Base-by-base conservation (phyloP, 2,329 filamentous ascomycete genomes). In the Stagonosporopsis cucurbitacearum region DNA sequence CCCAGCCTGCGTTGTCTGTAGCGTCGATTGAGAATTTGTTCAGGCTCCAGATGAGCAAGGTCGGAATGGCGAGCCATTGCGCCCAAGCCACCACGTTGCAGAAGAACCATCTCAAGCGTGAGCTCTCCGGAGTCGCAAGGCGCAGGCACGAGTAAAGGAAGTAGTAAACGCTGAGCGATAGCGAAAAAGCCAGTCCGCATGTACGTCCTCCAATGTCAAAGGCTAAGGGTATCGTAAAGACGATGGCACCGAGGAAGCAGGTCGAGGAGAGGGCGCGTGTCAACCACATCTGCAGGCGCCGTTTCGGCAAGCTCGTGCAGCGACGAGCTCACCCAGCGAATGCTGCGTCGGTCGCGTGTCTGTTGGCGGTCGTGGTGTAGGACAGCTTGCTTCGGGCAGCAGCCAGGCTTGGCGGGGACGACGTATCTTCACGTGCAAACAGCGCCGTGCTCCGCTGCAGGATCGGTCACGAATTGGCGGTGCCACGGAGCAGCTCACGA, bases 141-240 rank as follows among this genome's bases (percentile, higher is more conserved):
- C 90, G 91, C 63, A 95, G 81, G 60, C 86, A 80, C 53, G 92
- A 96, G 79, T 95, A 92, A 75, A 91, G 78, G 75, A 96, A 89
- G 81, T 98, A 98, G 82, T 96, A 98, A 69, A 85, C 82, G 66
- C 94, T 93, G 50, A 98, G 86, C 43, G 90, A 87, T 50, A 98
- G 85, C 73, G 92, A 97, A 81, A 96, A 98, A 60, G 92, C 94
- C 71, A 99, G 84, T 57, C 95, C 95, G 72, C 92, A 96, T 68
- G 95, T 93, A 70, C 92, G 88, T 60, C 95, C 95, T 74, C 95
- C 95, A 71, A 98, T 94, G 85, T 99, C 95, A 81, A 98, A 98
- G 70, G 94, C 91, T 74, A 99, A 88, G 59, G 95, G 95, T 74
- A 99, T 95, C 60, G 92, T 96, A 74, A 98, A 90, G 73, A 98